A percentile compares a stretch with the other conserved stretches of the same genome.
Conservation (phyloP, 176 grass and related monocot genomes). For the Musa beccarii region DNA sequence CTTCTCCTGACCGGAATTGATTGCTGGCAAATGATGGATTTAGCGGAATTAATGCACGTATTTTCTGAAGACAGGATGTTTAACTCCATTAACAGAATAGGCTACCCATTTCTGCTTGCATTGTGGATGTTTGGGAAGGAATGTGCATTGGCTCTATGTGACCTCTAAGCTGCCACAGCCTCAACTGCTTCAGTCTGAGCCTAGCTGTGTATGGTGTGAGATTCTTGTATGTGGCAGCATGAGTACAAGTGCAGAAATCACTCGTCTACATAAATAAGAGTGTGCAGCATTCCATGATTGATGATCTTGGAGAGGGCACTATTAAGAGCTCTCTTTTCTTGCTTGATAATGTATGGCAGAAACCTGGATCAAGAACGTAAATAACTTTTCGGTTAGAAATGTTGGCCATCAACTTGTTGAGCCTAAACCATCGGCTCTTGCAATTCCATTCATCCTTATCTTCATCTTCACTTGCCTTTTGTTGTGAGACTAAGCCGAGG, state of each 20-base stretch:
- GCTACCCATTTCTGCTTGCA: not conserved
- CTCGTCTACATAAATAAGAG: too few species aligned
- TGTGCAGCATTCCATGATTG: not conserved
- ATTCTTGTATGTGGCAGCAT: too few species aligned
- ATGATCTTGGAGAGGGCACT: not conserved
- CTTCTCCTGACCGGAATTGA: not conserved
- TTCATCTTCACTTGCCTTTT: too few species aligned
- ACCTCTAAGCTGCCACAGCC: too few species aligned
- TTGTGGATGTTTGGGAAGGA: not conserved
- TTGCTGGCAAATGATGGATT: not conserved
- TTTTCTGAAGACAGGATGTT: not conserved
- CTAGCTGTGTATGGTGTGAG: too few species aligned
- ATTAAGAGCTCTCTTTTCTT: constrained; percentile 10
- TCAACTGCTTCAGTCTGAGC: too few species aligned
- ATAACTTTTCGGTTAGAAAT: not conserved
- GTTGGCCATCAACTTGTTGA: not conserved
- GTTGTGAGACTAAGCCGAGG: too few species aligned
- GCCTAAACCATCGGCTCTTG: not conserved
- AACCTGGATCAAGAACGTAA: not conserved
- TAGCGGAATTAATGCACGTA: not conserved
- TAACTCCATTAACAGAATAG: not conserved
- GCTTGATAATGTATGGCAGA: not conserved
- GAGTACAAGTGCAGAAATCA: too few species aligned
- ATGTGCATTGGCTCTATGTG: too few species aligned
- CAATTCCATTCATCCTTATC: not conserved